phyloP scores from a whole-genome alignment of 805 yeast species.

The Yarrowia sp. region DNA sequence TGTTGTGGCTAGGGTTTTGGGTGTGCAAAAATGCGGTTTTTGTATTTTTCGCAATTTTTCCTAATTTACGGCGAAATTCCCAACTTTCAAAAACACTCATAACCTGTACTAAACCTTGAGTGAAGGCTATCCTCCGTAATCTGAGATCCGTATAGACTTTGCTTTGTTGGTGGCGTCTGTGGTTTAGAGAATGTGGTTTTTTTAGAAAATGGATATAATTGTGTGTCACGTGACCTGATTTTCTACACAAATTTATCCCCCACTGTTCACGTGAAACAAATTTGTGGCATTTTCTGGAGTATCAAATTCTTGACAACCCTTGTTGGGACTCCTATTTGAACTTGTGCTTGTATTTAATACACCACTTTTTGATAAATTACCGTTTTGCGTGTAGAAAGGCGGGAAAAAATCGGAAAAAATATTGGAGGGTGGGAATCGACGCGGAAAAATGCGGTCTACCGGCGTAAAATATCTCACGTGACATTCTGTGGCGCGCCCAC shows the following conservation, averaged over 20 bases:
- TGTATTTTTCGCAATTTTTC: too few species aligned
- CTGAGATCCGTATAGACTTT: constrained; percentile 18
- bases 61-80: too few species aligned
- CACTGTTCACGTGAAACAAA: too few species aligned
- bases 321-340: too few species aligned
- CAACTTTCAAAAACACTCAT: too few species aligned
- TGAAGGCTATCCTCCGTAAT: not conserved
- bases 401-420: not conserved
- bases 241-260: too few species aligned
- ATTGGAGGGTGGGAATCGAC: too few species aligned
- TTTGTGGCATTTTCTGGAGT: too few species aligned
- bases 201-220: not conserved
- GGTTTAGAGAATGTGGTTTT: not conserved
- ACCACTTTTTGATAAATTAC: constrained; percentile 20
- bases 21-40: not conserved
- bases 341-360: too few species aligned
- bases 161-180: not conserved
- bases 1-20: not conserved
- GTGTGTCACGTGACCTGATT: too few species aligned
- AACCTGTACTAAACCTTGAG: not conserved
- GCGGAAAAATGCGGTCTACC: not conserved
- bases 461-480: not conserved
- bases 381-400: not conserved
- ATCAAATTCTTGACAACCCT: too few species aligned
- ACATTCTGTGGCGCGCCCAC: not conserved